phyloP scores from a whole-genome alignment of 2,329 filamentous ascomycete genomes.

The Aspergillus transmontanensis region DNA sequence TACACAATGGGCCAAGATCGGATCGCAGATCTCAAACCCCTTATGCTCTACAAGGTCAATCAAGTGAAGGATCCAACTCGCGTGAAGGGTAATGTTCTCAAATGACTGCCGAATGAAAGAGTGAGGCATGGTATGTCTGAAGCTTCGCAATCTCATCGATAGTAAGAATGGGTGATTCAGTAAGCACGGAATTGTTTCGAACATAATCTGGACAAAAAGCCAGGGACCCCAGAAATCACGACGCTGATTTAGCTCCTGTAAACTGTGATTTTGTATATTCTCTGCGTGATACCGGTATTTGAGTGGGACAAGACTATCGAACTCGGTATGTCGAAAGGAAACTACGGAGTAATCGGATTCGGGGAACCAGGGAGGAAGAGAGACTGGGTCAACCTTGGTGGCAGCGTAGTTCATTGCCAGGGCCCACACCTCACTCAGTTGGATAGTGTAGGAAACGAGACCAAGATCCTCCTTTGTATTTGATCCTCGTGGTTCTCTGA shows the following conservation, averaged over 20 bases:
- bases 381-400: slow-evolving; percentile 39
- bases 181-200: slow-evolving; percentile 51
- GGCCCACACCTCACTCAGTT: slow-evolving; percentile 50
- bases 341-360: slow-evolving; percentile 52
- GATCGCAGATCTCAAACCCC: slow-evolving; percentile 46
- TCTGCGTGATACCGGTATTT: slow-evolving; percentile 51
- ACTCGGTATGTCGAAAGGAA: slow-evolving; percentile 49
- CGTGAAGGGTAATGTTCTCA: slow-evolving; percentile 50
- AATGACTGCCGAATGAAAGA: slow-evolving; percentile 54
- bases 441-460: slow-evolving; percentile 44
- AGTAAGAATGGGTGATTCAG: slow-evolving; percentile 54
- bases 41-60: slow-evolving; percentile 46
- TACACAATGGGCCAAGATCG: slow-evolving; percentile 49
- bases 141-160: slow-evolving; percentile 50
- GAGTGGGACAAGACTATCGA: slow-evolving; percentile 51
- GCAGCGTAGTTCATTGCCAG: slow-evolving; percentile 49
- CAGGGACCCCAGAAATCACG: slow-evolving; percentile 54
- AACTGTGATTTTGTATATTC: slow-evolving; percentile 43
- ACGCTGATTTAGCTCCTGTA: slow-evolving; percentile 41
- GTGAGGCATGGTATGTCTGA: slow-evolving; percentile 52
- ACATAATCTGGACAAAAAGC: slow-evolving; percentile 52
- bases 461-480: slow-evolving; percentile 29
- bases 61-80: slow-evolving; percentile 53
- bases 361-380: slow-evolving; percentile 46
- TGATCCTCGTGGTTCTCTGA: neutral